Base-by-base conservation (phyloP, 805 yeast species). In the Suhomyces faveliae region DNA sequence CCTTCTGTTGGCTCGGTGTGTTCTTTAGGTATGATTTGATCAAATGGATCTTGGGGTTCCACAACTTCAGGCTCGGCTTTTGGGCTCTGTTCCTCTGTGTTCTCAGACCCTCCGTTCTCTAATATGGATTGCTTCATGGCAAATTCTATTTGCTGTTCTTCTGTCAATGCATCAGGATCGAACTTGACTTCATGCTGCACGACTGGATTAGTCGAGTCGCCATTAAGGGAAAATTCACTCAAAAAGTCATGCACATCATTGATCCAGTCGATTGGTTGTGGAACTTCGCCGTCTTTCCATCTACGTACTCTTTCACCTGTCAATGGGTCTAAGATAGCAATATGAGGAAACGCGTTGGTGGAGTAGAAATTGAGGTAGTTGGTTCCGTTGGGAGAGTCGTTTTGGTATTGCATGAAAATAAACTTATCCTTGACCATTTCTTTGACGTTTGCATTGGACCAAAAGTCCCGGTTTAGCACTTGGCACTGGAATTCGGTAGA, bases 241-340 rank as follows among this genome's bases (percentile, higher is more conserved):
- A 92, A 68, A 64, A 94, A 94, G 35, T 82, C 84, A 35, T 81
- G 77, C 3, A 88, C 80, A 43, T 87, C 89, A 35, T 77, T 76
- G 7, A 84, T 63, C 81, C 91, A 91, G 15, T 67, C 72, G 3
- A 76, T 74, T 0, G 77, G 72, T 15, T 70, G 68, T 0, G 95
- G 95, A 1, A 81, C 84, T 24, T 66, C 68, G 0, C 79, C 80
- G 40, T 73, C 77, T n/a, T 74, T 70, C 96, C 97, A 94, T 45
- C 74, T 75, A 55, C 79, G 78, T 47, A 89, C 78, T 50, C 96
- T 76, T 66, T 94, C 99, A 19, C 98, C 98, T 0, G 99, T 94
- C 63, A 91, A 81, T 2, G 99, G 97, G 60, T 94, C 99, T 43
- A 94, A 63, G 35, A 94, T 87, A 1, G 97, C 87, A 37, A 94